A percentile compares a stretch with the other conserved stretches of the same genome.
Evolutionary conservation across 495 filamentous ascomycete genomes (phyloP).

Genomic region (Copromyces sp.): DNA sequence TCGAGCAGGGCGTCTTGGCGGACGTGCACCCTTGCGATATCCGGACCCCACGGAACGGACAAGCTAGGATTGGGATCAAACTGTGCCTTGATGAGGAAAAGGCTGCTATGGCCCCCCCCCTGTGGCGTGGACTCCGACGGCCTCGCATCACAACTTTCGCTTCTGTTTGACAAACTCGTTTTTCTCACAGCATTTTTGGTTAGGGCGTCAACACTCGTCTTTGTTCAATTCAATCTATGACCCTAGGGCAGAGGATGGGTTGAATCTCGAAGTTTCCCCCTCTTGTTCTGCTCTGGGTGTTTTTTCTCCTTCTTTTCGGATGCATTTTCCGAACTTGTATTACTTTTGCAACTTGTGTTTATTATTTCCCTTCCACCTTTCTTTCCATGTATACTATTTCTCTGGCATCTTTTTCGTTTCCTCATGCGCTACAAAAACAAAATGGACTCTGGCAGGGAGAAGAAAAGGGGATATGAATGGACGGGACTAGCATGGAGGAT

Average conservation of each 20-base stretch:
- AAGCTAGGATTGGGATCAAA: background rate
- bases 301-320: background rate
- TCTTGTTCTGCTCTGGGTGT: background rate
- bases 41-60: background rate
- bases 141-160: background rate
- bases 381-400: constrained; percentile 4
- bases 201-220: constrained; percentile 1
- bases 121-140: background rate
- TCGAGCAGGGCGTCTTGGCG: background rate
- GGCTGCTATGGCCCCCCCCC: background rate
- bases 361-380: background rate
- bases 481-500: background rate
- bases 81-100: background rate
- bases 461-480: background rate
- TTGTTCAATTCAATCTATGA: background rate
- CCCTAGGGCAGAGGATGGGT: background rate
- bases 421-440: background rate
- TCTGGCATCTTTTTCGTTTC: background rate
- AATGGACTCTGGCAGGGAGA: background rate
- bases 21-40: background rate
- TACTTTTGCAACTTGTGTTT: constrained; percentile 1
- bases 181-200: background rate
- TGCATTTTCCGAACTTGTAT: constrained; percentile 2
- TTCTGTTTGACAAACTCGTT: background rate
- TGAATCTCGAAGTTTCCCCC: background rate